Evolutionary conservation across 1,284 basidiomycete species (phyloP).

Genomic region (Sutorius eximius): DNA sequence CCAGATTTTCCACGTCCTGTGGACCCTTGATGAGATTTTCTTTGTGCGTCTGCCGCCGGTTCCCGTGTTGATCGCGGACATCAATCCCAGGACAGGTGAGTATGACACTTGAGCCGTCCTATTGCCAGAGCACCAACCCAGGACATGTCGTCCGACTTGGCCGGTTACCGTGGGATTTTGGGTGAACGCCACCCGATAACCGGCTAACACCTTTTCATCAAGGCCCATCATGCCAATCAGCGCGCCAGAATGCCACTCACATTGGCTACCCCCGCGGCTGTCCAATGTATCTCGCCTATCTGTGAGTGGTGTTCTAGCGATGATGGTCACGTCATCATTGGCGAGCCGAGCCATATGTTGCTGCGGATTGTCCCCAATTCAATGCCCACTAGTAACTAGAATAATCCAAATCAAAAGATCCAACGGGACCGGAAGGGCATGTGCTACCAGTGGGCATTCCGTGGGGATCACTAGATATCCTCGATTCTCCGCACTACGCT

Average conservation of each 20-base stretch:
- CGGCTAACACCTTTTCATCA: too few species aligned
- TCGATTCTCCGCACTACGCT: not conserved
- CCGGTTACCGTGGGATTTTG: not conserved
- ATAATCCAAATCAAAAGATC: not conserved
- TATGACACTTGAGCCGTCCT: not conserved
- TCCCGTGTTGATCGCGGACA: conserved; percentile 7
- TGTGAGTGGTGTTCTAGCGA: not conserved
- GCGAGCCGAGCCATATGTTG: not conserved
- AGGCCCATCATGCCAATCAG: too few species aligned
- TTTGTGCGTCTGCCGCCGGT: not conserved
- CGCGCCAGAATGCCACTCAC: not conserved
- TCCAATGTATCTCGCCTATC: not conserved
- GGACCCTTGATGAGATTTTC: not conserved
- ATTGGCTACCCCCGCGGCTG: not conserved
- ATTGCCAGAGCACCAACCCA: not conserved
- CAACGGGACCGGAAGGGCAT: not conserved
- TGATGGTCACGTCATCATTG: not conserved
- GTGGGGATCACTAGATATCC: not conserved
- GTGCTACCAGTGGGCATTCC: not conserved
- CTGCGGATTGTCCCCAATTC: not conserved
- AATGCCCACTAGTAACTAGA: not conserved
- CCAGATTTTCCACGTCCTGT: not conserved
- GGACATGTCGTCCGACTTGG: not conserved
- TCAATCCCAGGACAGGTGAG: not conserved
- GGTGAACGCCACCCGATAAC: not conserved